Conservation (phyloP, 805 yeast species). For the Myxozyma lipomycoides region DNA sequence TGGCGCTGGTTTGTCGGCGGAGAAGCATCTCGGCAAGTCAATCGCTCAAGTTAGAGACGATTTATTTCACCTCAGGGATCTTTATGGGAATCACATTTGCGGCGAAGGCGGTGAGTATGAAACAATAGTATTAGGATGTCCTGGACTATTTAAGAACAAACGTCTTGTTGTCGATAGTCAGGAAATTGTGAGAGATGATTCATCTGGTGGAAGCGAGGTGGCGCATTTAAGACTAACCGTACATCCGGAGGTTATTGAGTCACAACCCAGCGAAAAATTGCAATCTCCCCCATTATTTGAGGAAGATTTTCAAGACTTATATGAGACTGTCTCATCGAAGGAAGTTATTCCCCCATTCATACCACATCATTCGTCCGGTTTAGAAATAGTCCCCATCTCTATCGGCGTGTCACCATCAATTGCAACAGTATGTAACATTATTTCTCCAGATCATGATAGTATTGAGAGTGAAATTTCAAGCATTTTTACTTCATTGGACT, state of each 20-base stretch:
- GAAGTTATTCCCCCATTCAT: not conserved
- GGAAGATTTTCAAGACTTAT: not conserved
- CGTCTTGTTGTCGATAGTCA: conserved; percentile 46
- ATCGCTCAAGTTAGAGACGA: conserved; percentile 59
- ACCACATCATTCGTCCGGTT: not conserved
- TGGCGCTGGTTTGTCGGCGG: conserved; percentile 68
- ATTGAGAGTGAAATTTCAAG: conserved; percentile 3
- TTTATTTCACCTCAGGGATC: conserved; percentile 49
- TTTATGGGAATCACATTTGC: conserved; percentile 85
- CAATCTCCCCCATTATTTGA: conserved; percentile 35
- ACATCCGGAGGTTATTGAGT: conserved; percentile 38
- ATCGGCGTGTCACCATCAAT: conserved; percentile 5
- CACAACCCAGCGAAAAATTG: conserved; percentile 28
- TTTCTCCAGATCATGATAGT: not conserved
- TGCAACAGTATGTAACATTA: conserved; percentile 3
- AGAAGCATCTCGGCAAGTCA: conserved; percentile 62
- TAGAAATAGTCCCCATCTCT: not conserved
- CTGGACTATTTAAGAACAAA: conserved; percentile 55
- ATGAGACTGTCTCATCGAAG: not conserved
- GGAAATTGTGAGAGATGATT: conserved; percentile 9
- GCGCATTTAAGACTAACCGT: conserved; percentile 59
- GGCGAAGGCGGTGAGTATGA: conserved; percentile 99
- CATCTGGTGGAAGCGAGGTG: conserved; percentile 53
- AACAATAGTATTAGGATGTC: conserved; percentile 85
- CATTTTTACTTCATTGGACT: conserved; percentile 6